Evolutionary conservation across 1,139 yeast species (phyloP).

Genomic region (Trichomonascaceae sp.): DNA sequence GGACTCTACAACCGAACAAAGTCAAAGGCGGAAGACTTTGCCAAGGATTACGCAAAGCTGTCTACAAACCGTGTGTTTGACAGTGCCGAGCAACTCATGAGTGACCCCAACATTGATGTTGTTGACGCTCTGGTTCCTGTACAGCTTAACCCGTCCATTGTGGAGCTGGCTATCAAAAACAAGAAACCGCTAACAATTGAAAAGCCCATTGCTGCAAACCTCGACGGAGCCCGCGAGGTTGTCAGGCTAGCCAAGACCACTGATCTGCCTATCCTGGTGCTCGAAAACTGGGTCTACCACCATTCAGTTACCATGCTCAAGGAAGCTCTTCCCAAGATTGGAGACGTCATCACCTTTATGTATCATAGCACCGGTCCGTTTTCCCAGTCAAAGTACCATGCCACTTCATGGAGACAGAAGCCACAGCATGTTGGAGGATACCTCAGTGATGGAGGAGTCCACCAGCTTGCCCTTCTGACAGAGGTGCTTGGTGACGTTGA

Average conservation of each 20-base stretch:
- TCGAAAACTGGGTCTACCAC: conserved; percentile 77
- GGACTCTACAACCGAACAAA: conserved; percentile 76
- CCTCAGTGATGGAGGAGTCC: conserved; percentile 91
- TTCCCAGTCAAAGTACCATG: conserved; percentile 46
- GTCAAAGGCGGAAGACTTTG: conserved; percentile 69
- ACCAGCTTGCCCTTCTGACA: conserved; percentile 76
- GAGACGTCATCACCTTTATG: conserved; percentile 61
- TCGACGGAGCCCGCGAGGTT: conserved; percentile 66
- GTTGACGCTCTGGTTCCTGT: conserved; percentile 83
- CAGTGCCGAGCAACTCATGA: conserved; percentile 48
- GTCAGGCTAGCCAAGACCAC: conserved; percentile 49
- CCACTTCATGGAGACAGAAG: conserved; percentile 60
- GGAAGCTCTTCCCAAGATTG: conserved; percentile 53
- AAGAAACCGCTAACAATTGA: conserved; percentile 72
- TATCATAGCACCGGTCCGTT: conserved; percentile 77
- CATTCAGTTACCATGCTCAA: conserved; percentile 41
- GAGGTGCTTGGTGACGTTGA: conserved; percentile 68
- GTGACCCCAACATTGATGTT: conserved; percentile 51
- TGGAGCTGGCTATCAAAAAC: conserved; percentile 48
- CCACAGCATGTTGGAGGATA: conserved; percentile 91
- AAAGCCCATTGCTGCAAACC: conserved; percentile 82
- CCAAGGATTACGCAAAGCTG: conserved; percentile 41
- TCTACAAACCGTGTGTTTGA: conserved; percentile 43
- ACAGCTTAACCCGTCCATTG: conserved; percentile 56
- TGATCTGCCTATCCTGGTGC: conserved; percentile 55